These are phyloP conservation scores for Funneliformis caledonium DNA, from an alignment of 371 early-diverging fungal species.

Conservation along the genomic window DNA sequence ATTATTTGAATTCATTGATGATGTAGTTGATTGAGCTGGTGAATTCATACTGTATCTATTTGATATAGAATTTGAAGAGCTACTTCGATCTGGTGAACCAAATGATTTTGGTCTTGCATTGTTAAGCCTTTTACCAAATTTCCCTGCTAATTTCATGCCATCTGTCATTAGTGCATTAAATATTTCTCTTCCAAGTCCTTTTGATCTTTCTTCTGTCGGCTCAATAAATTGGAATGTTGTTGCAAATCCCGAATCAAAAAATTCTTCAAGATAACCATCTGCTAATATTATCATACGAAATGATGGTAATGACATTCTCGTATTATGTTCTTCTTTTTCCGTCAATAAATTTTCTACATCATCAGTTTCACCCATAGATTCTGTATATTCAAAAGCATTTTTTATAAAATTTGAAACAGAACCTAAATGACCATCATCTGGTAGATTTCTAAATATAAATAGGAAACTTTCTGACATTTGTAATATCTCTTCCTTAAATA, in stretches of 20 bases:
- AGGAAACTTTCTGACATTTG: constrained; percentile 88
- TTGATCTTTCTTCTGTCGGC: constrained; percentile 55
- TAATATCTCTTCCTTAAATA: constrained; percentile 85
- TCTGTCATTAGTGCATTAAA: constrained; percentile 29
- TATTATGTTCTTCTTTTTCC: constrained; percentile 23
- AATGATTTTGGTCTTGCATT: neutral
- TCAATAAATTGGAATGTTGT: constrained; percentile 67
- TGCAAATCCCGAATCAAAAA: constrained; percentile 71
- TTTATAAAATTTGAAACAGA: constrained; percentile 75
- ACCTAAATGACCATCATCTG: constrained; percentile 67
- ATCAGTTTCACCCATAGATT: constrained; percentile 44
- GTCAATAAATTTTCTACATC: constrained; percentile 40
- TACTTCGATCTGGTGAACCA: neutral
- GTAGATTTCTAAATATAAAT: constrained; percentile 69
- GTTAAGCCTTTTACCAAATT: constrained; percentile 32
- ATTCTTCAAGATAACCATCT: constrained; percentile 71
- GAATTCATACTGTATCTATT: neutral
- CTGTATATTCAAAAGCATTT: constrained; percentile 71
- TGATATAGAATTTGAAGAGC: neutral
- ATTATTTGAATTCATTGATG: neutral
- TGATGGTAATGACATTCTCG: constrained; percentile 49
- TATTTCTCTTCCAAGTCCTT: constrained; percentile 38
- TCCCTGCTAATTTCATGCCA: constrained; percentile 22
- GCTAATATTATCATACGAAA: constrained; percentile 77
- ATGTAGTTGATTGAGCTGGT: neutral